phyloP scores from a whole-genome alignment of 805 yeast genomes.

The Starmerella davenportii region DNA sequence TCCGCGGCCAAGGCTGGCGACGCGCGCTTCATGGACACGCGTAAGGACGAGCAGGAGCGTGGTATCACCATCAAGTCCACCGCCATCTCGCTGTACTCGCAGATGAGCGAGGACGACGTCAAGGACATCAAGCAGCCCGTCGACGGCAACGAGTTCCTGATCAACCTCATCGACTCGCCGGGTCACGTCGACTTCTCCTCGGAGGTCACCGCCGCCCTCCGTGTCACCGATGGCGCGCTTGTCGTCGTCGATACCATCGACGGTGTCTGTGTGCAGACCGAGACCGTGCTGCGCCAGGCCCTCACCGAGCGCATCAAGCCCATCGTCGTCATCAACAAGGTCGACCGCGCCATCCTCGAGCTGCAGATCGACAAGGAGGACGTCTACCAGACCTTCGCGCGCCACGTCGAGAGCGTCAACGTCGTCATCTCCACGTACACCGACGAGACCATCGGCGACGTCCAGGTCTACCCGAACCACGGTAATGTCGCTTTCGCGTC shows the following conservation, averaged over 20 bases:
- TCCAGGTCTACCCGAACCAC: slow-evolving; percentile 94
- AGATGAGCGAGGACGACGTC: slow-evolving; percentile 68
- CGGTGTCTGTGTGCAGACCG: slow-evolving; percentile 99
- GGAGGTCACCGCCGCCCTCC: slow-evolving; percentile 98
- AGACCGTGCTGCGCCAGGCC: slow-evolving; percentile 97
- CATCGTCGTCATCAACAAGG: slow-evolving; percentile 96
- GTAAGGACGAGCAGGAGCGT: slow-evolving; percentile 99
- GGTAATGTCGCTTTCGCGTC: slow-evolving; percentile 99
- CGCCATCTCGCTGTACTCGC: slow-evolving; percentile 88
- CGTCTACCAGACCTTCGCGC: slow-evolving; percentile 90
- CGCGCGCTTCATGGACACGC: slow-evolving; percentile 98
- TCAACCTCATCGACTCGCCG: slow-evolving; percentile 98
- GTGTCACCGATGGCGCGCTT: slow-evolving; percentile 99
- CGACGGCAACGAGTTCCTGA: slow-evolving; percentile 83
- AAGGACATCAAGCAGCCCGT: slow-evolving; percentile 82
- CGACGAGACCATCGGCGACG: slow-evolving; percentile 82
- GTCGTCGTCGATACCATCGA: slow-evolving; percentile 98
- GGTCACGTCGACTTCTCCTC: slow-evolving; percentile 99
- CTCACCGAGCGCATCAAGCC: slow-evolving; percentile 99
- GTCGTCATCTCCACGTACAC: slow-evolving; percentile 91
- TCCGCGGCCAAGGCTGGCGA: slow-evolving; percentile 99
- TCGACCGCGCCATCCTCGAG: slow-evolving; percentile 97
- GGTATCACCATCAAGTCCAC: slow-evolving; percentile 99
- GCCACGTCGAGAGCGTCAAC: slow-evolving; percentile 99
- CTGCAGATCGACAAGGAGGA: slow-evolving; percentile 98